A percentile compares a stretch with the other conserved stretches of the same genome.
phyloP scores from a whole-genome alignment of 1,284 basidiomycete genomes.

The Trametes polyzona region DNA sequence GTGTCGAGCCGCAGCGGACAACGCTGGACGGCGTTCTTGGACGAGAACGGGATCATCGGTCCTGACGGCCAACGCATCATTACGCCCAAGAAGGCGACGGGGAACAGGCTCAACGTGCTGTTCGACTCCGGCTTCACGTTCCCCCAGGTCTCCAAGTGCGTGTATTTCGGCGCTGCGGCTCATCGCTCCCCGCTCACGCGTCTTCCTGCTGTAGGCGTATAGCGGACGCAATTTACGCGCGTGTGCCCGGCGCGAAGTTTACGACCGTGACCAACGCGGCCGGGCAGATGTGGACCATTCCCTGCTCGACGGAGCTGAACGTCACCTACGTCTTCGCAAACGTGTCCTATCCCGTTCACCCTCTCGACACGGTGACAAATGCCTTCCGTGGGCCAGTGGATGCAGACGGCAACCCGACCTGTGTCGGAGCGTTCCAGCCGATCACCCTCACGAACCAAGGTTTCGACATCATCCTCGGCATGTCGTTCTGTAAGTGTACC shows the following conservation, averaged over 20 bases:
- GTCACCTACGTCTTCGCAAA: conserved; percentile 62
- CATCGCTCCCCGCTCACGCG: conserved; percentile 1
- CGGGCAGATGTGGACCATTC: conserved; percentile 58
- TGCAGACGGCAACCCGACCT: conserved; percentile 29
- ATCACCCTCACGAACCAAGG: conserved; percentile 47
- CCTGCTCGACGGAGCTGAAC: conserved; percentile 64
- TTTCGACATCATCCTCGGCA: conserved; percentile 80
- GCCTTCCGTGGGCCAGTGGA: conserved; percentile 26
- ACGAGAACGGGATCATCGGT: conserved; percentile 42
- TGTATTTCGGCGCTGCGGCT: conserved; percentile 6
- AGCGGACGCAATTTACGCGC: conserved; percentile 59
- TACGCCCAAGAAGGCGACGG: conserved; percentile 44
- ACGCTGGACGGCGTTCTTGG: conserved; percentile 43
- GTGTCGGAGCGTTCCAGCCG: conserved; percentile 62
- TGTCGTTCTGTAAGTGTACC: conserved; percentile 68
- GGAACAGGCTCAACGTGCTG: conserved; percentile 55
- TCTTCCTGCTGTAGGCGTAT: conserved; percentile 42
- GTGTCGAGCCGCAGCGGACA: conserved; percentile 32
- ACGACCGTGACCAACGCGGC: conserved; percentile 43
- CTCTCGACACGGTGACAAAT: conserved; percentile 56
- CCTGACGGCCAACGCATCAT: conserved; percentile 49
- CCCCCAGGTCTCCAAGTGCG: conserved; percentile 63
- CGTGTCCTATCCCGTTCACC: conserved; percentile 58
- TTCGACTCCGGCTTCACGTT: conserved; percentile 72
- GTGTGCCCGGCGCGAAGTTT: conserved; percentile 53